Evolutionary conservation across 192 early-diverging fungal genomes (phyloP).

Genomic region (Backusella tuberculispora): DNA sequence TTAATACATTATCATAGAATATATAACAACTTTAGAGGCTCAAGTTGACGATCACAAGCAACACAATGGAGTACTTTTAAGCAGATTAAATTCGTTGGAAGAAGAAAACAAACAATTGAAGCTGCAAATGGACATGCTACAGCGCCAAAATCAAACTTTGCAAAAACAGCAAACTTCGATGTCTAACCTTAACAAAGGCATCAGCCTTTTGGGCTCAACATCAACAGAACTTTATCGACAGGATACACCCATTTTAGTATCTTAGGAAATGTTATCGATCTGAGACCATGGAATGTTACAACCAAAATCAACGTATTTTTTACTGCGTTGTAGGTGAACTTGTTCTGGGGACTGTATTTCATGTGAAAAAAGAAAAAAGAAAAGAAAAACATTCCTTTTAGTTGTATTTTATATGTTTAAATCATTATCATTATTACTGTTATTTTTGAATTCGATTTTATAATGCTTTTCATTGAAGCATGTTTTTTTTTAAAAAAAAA

Average conservation of each 20-base stretch:
- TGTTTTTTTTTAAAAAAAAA: too few relatives aligned
- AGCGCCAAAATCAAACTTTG: not conserved
- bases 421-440: too few relatives aligned
- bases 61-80: not conserved
- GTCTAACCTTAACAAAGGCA: slow-evolving; percentile 28
- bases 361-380: too few relatives aligned
- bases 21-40: slow-evolving; percentile 33
- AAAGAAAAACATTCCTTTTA: too few relatives aligned
- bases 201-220: slow-evolving; percentile 24
- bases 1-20: slow-evolving; percentile 14
- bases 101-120: slow-evolving; percentile 30
- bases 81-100: slow-evolving; percentile 12
- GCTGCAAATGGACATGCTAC: slow-evolving; percentile 11
- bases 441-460: too few relatives aligned
- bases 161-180: not conserved
- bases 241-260: not conserved
- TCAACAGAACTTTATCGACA: slow-evolving; percentile 26
- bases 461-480: too few relatives aligned
- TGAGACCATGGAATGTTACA: too few relatives aligned
- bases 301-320: too few relatives aligned
- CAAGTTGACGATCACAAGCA: slow-evolving; percentile 29
- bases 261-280: too few relatives aligned
- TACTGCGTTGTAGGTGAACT: too few relatives aligned
- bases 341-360: too few relatives aligned
- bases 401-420: too few relatives aligned